phyloP scores from a whole-genome alignment of 257 asterid species.

The Dorcoceras hygrometricum region DNA sequence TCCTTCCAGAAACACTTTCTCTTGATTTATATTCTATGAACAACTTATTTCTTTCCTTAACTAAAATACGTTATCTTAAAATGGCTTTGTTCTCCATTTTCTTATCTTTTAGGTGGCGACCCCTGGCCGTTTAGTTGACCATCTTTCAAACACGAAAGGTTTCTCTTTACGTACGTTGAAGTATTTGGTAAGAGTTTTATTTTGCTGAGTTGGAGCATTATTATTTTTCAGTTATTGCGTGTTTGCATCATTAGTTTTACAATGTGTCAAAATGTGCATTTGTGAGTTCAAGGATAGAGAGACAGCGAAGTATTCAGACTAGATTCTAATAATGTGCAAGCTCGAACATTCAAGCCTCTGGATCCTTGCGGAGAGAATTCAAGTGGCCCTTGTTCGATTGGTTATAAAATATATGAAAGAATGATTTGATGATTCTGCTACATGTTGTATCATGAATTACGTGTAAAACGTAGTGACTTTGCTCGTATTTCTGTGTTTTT shows the following conservation, averaged over 20 bases:
- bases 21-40: conserved; percentile 3
- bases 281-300: neutral
- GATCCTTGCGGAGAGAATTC: conserved; percentile 1
- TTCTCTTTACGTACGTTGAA: conserved; percentile 70
- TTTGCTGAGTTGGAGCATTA: conserved; percentile 23
- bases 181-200: conserved; percentile 59
- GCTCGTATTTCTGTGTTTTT: neutral
- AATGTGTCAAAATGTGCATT: neutral
- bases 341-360: neutral
- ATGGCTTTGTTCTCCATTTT: neutral
- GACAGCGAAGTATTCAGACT: neutral
- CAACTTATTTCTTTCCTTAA: neutral
- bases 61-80: neutral
- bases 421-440: neutral
- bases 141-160: conserved; percentile 86
- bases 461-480: conserved; percentile 7
- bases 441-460: neutral
- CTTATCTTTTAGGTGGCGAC: conserved; percentile 74
- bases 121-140: conserved; percentile 94
- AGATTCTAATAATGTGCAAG: neutral
- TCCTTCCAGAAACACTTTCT: neutral
- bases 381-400: neutral
- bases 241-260: neutral
- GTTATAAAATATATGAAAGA: neutral
- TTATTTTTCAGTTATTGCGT: conserved; percentile 1